Evolutionary conservation across 2,329 filamentous ascomycete species (phyloP).

Genomic region (Alternaria triticina): DNA sequence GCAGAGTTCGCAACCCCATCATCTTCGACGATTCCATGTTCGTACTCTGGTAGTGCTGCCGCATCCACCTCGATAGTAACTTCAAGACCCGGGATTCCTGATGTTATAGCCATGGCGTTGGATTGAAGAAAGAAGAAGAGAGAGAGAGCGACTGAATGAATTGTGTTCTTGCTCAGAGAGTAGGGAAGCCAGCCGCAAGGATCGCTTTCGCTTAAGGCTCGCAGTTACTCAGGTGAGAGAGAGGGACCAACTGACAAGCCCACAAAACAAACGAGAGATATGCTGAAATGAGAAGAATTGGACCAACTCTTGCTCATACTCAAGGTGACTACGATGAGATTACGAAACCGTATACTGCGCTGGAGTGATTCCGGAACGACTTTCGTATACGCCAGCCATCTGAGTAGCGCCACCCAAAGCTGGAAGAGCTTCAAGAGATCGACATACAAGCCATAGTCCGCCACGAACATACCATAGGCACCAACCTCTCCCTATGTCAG

Average conservation of each 20-base stretch:
- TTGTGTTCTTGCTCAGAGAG: not conserved
- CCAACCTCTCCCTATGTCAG: conserved; percentile 16
- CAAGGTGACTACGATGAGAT: not conserved
- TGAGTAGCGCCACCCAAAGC: not conserved
- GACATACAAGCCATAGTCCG: not conserved
- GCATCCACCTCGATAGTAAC: not conserved
- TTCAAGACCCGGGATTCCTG: not conserved
- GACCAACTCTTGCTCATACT: not conserved
- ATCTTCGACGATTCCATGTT: not conserved
- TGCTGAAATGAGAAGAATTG: not conserved
- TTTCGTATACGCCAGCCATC: not conserved
- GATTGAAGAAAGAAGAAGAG: not conserved
- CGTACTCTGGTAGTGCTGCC: not conserved
- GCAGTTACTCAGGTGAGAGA: not conserved
- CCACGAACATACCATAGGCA: not conserved
- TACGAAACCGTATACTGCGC: not conserved
- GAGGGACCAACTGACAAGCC: not conserved
- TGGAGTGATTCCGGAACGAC: not conserved
- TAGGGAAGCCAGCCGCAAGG: not conserved
- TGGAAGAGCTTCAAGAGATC: not conserved
- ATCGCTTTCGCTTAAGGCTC: not conserved
- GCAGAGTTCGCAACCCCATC: not conserved
- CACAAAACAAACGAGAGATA: not conserved
- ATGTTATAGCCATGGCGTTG: conserved; percentile 2
- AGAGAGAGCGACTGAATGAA: not conserved